Evolutionary conservation across 768 basidiomycete genomes (phyloP), one percentile per base, ranked within the genome.

Genomic region (Leccinum obscurum): DNA sequence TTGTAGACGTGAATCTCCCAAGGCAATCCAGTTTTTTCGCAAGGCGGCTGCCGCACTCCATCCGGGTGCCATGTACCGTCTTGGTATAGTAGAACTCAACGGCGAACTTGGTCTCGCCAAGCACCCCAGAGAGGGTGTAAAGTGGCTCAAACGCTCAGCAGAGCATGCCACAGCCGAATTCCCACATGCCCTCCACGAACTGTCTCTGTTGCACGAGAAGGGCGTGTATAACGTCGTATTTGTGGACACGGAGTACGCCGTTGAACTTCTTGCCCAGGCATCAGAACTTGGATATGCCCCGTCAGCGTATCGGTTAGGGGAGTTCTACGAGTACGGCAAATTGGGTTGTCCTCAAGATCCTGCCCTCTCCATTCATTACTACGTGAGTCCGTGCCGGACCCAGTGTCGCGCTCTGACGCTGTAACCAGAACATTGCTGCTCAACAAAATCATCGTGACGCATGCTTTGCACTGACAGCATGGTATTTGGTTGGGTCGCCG

Each of bases 311-410:
- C 87, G 93, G 61, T 77, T 98, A 58, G 97, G 97, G 26, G 96
- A 98, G 77, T 98, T 95, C 74, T 99, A 99, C 74, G 97, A 99
- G 79, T 99, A 98, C 74, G 97, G 97, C 37, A 95, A 93, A 80
- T 90, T 98, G 86, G 95, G 95, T 9, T 98, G 97, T 69, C 97
- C 97, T 17, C 92, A 95, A 72, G 97, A 99, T 72, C 86, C 95
- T 1, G 97, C 97, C 30, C 80, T 99, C 58, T 96, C 93, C 51
- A 99, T 99, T 67, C 97, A 99, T 76, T 98, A 98, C 75, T 98
- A 99, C 74, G 95, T 96, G 76, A 72, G 91, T 83, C n/a, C n/a
- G 58, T 34, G 26, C 39, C 49, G 26, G 28, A 34, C 5, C 11
- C 15, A 46, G 56, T 64, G 52, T 65, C 35, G 48, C 24, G 59